Conservation (phyloP, 345 rosid genomes). For the Lumnitzera racemosa region DNA sequence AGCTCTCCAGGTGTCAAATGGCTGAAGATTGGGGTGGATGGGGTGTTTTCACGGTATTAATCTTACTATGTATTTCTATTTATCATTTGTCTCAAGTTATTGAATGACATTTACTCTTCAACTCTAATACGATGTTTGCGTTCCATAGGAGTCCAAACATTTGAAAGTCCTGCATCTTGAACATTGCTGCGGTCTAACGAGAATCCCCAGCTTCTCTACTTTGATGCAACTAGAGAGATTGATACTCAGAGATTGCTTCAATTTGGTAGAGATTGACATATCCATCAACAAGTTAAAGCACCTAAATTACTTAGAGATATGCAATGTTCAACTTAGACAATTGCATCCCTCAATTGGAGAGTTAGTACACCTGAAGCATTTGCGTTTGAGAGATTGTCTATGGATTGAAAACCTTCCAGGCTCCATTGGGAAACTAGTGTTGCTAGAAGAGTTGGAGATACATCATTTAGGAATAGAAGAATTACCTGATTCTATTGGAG, state of each 20-base stretch:
- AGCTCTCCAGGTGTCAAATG: no score
- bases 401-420: not conserved
- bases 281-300: not conserved
- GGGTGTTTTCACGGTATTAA: not conserved
- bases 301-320: not conserved
- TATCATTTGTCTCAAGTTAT: not conserved
- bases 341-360: not conserved
- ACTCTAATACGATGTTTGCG: no score
- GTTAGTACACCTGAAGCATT: no score
- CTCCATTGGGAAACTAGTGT: not conserved
- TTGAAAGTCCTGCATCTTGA: not conserved
- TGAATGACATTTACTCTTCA: no score
- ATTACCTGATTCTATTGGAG: not conserved
- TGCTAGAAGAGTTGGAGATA: not conserved
- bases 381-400: not conserved
- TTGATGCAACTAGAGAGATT: not conserved
- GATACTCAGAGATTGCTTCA: accelerated
- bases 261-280: not conserved
- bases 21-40: not conserved
- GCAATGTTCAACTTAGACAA: not conserved
- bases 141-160: not conserved
- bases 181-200: not conserved
- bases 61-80: not conserved
- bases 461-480: not conserved
- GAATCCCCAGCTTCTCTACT: not conserved